Percentiles rank a stretch among this genome's conserved stretches.
phyloP scores from a whole-genome alignment of 441 rosid genomes.

The Iberis amara region DNA sequence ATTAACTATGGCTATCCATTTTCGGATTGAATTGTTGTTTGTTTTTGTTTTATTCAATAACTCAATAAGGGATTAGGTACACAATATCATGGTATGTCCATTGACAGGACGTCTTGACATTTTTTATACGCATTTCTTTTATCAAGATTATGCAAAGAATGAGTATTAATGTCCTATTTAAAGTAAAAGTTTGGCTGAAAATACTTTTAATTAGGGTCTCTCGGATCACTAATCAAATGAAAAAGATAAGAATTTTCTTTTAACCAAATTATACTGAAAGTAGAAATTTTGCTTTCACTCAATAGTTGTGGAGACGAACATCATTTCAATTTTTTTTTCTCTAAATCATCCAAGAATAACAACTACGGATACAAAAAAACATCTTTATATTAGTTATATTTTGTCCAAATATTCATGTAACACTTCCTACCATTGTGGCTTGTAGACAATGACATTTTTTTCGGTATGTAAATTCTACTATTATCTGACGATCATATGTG shows the following conservation, averaged over 20 bases:
- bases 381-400: too few species aligned
- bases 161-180: neutral
- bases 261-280: neutral
- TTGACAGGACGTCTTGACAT: constrained; percentile 19
- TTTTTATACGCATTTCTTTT: constrained; percentile 4
- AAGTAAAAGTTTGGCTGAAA: neutral
- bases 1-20: constrained; percentile 21
- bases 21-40: constrained; percentile 6
- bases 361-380: too few species aligned
- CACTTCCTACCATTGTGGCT: too few species aligned
- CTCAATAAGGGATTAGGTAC: constrained; percentile 23
- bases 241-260: neutral
- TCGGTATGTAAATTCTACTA: too few species aligned
- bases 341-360: too few species aligned
- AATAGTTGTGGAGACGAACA: neutral
- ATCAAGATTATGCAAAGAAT: constrained; percentile 1
- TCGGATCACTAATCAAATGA: neutral
- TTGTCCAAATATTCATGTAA: too few species aligned
- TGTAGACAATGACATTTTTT: too few species aligned
- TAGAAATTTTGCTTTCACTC: too few species aligned
- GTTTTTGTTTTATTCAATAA: constrained; percentile 16
- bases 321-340: too few species aligned
- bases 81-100: constrained; percentile 21
- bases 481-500: too few species aligned
- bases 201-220: neutral